Evolutionary conservation across 768 basidiomycete species (phyloP), one percentile per base, ranked within the genome.

Genomic region (Leccinum aurantiacum): DNA sequence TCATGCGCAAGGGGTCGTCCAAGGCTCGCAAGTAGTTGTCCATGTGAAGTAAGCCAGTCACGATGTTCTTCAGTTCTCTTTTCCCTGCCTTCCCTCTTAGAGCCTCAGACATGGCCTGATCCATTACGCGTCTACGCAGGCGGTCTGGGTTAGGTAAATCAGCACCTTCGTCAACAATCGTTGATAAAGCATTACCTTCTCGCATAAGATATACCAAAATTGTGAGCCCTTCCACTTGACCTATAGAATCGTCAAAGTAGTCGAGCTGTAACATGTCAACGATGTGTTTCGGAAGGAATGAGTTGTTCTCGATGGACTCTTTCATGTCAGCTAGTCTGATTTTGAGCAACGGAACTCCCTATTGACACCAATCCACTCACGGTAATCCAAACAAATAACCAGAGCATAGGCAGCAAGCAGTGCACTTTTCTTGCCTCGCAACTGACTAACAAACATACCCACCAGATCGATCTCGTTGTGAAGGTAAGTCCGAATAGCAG

Each of bases 171-270:
- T 22, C 33, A 19, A 17, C 10, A 33, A 54, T 11, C 17, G 27
- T 29, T 6, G 22, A n/a, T 15, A 7, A 13, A 24, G 8, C 24
- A 19, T 63, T 58, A 69, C 69, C 56, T 2, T 60, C 19, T 38
- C 58, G 59, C 64, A 69, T 68, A 5, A 69, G 53, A 33, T 69
- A 56, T 3, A 52, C 51, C 11, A 69, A 69, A 3, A 69, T 60
- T 35, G 70, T 67, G 51, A 68, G 70, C 11, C 68, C 68, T 52
- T 69, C 69, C 1, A 71, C 57, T 24, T 6, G 53, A 13, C 68
- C 69, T 0, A 70, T 57, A 11, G 68, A 69, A 31, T 69, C 64
- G 3, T 69, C 66, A 17, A 69, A 70, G 49, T 54, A 70, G 55
- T 69, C 64, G 6, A 58, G 33, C 17, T 59, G 58, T n/a, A 66